phyloP scores from a whole-genome alignment of 305 asterid species.

The Fraxinus floribunda region DNA sequence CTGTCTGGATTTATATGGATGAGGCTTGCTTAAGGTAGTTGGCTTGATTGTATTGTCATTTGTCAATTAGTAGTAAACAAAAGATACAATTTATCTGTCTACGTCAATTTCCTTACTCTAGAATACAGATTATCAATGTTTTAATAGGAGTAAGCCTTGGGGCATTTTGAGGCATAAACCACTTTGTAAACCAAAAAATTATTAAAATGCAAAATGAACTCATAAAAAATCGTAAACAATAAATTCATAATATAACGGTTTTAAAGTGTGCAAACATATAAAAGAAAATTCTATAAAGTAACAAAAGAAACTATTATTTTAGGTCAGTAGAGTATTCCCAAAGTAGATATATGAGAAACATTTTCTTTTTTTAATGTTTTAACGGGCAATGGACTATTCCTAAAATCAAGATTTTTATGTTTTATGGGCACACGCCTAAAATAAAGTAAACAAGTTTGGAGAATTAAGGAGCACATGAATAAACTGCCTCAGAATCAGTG shows the following conservation, averaged over 20 bases:
- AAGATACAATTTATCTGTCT: background rate
- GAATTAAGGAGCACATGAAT: background rate
- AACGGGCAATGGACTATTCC: background rate
- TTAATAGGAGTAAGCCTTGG: background rate
- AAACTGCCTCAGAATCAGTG: background rate
- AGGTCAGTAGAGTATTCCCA: background rate
- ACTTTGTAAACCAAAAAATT: background rate
- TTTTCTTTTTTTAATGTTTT: background rate
- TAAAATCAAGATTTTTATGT: background rate
- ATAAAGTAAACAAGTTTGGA: background rate
- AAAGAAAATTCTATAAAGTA: background rate
- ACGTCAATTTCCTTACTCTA: background rate
- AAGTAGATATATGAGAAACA: background rate
- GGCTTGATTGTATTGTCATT: background rate
- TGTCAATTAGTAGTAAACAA: background rate
- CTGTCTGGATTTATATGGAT: background rate
- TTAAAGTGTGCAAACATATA: background rate
- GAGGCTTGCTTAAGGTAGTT: background rate
- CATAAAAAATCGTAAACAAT: background rate
- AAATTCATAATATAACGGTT: background rate
- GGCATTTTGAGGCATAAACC: background rate
- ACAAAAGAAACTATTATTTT: background rate
- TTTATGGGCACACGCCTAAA: background rate
- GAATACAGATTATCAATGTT: background rate
- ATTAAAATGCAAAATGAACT: background rate